Evolutionary conservation across 805 yeast genomes (phyloP), one percentile per base, ranked within the genome.

Genomic region (Wickerhamiella nectarea): DNA sequence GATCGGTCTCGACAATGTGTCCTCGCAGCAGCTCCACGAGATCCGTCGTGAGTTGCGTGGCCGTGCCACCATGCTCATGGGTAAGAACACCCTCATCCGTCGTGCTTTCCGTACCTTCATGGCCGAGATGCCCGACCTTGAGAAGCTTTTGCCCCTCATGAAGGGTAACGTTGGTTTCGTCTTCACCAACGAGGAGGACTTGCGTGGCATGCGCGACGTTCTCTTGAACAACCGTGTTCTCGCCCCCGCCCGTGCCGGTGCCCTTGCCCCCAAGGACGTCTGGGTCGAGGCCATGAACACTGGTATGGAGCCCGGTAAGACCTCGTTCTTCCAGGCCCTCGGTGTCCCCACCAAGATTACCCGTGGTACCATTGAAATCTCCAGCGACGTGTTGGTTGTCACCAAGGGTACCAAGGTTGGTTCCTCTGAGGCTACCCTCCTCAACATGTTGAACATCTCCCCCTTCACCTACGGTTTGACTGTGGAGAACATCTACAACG

Each of bases 341-440:
- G 97, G 97, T 84, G 95, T 91, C 64, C 98, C 98, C 79, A 91
- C 99, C 84, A 91, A 91, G 93, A 91, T 91, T 86, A 91, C 95
- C 72, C 87, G 99, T 83, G 99, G 99, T 91, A 86, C 95, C 74
- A 91, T 91, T 80, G 99, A 91, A 76, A 91, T 91, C 72, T 86
- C 85, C 70, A 71, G 81, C 61, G 98, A 91, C 67, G 94, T 91
- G 64, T 83, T 83, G 76, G 95, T 91, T 67, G 94, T 87, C 65
- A 77, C 73, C 54, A 78, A 80, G 53, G 83, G 84, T 64, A 64
- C 65, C 67, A 84, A 74, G 72, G 98, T 91, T 64, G 99, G 99
- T 76, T 94, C 89, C 63, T 91, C 98, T 62, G 99, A 91, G 78
- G 97, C 99, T 60, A 67, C 95, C 59, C 76, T 91, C 73, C 81